Conservation (phyloP, 2,329 filamentous ascomycete species). For the Trichoderma oligosporum region DNA sequence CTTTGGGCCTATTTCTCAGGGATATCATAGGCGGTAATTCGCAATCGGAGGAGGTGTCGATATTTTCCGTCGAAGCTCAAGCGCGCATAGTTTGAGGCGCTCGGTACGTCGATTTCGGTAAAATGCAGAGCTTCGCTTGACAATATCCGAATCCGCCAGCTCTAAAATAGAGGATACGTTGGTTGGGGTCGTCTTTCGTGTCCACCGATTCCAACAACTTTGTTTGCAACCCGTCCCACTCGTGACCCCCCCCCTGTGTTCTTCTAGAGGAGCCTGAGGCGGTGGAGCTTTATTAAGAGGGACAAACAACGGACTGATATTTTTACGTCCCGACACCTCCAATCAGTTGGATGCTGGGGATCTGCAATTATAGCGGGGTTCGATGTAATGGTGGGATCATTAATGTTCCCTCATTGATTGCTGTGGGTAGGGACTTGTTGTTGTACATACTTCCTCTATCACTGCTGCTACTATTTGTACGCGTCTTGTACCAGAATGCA, state of each 20-base stretch:
- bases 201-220: conserved; percentile 15
- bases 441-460: too few relatives aligned
- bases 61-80: not conserved
- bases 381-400: too few relatives aligned
- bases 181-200: conserved; percentile 16
- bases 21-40: conserved; percentile 7
- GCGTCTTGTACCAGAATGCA: too few relatives aligned
- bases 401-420: too few relatives aligned
- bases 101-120: not conserved
- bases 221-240: conserved; percentile 18
- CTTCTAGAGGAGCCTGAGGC: not conserved
- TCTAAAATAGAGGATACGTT: too few relatives aligned
- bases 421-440: too few relatives aligned
- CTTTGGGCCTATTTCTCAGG: conserved; percentile 11
- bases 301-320: conserved; percentile 8
- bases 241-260: conserved; percentile 9
- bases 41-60: not conserved
- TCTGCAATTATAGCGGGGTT: not conserved
- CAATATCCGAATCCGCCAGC: too few relatives aligned
- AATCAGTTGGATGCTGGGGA: conserved; percentile 4
- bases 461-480: too few relatives aligned
- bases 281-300: conserved; percentile 11
- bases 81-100: conserved; percentile 11
- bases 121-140: not conserved
- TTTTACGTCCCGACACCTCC: conserved; percentile 17